Conservation (phyloP, 2,329 filamentous ascomycete species). For the Fusarium longipes region DNA sequence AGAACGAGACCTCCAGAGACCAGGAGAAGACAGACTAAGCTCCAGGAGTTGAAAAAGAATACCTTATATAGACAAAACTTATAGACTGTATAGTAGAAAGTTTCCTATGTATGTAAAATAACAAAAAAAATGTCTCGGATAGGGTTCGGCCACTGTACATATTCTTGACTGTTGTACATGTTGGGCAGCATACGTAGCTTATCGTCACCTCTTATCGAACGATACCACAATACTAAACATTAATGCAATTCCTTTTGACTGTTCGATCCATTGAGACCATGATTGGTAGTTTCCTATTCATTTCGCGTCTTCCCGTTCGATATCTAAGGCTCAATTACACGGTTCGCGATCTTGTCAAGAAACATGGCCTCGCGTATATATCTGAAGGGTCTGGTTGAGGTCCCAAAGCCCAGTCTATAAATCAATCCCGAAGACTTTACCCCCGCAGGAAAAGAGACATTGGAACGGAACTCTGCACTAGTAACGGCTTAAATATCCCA, state of each 20-base stretch:
- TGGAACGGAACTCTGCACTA: no score
- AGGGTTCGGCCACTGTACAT: no score
- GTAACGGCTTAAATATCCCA: no score
- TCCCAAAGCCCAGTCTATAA: constrained; percentile 55
- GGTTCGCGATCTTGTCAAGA: constrained; percentile 66
- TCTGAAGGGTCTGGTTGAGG: constrained; percentile 62
- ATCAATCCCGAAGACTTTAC: constrained; percentile 57
- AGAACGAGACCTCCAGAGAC: constrained; percentile 18
- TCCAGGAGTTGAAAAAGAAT: background rate
- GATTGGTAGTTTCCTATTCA: constrained; percentile 60
- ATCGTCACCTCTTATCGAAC: background rate
- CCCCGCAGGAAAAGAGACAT: constrained; percentile 55
- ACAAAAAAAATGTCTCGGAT: no score
- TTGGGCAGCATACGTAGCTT: background rate
- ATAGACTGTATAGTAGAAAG: background rate
- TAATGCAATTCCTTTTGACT: constrained; percentile 47
- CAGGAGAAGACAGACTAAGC: constrained; percentile 32
- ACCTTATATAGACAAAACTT: background rate
- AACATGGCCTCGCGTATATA: constrained; percentile 69
- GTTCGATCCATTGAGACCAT: constrained; percentile 47
- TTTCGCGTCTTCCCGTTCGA: constrained; percentile 62
- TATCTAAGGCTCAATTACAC: constrained; percentile 53
- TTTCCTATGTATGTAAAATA: background rate
- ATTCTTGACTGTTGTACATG: no score
- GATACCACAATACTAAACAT: accelerated